Evolutionary conservation across 2,329 filamentous ascomycete genomes (phyloP).

Genomic region (Exserohilum turcica): DNA sequence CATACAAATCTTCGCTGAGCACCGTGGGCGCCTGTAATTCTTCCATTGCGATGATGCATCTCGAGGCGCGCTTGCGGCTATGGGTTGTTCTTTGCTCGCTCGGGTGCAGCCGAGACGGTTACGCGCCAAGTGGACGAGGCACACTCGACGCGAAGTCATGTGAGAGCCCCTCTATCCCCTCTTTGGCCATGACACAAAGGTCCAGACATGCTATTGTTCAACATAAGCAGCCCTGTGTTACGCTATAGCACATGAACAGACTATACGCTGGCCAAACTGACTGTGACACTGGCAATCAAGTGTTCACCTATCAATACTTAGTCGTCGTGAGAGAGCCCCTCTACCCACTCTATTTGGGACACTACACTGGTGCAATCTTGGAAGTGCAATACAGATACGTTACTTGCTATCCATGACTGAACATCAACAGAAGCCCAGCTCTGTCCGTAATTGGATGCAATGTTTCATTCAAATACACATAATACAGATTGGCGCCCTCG

Average conservation of each 20-base stretch:
- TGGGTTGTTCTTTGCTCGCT: constrained; percentile 23
- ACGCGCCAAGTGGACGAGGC: constrained; percentile 18
- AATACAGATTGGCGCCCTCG: constrained; percentile 3
- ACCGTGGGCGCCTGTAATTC: constrained; percentile 37
- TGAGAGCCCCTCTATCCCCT: background rate
- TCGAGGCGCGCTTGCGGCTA: constrained; percentile 8
- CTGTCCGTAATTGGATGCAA: background rate
- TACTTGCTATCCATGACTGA: too few relatives aligned
- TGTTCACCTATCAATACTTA: too few relatives aligned
- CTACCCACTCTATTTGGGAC: too few relatives aligned
- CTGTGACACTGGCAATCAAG: too few relatives aligned
- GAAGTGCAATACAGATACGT: too few relatives aligned
- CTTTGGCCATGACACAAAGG: background rate
- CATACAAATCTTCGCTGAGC: constrained; percentile 38
- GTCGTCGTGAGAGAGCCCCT: too few relatives aligned
- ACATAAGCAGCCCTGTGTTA: background rate
- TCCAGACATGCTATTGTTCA: background rate
- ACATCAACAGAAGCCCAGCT: background rate
- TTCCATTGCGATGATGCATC: constrained; percentile 31
- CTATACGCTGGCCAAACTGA: background rate
- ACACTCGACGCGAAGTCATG: constrained; percentile 23
- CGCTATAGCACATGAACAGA: background rate
- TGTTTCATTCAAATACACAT: constrained; percentile 12
- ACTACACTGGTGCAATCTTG: too few relatives aligned
- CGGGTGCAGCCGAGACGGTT: constrained; percentile 14